phyloP scores from a whole-genome alignment of 805 yeast species.

The Sporopachydermia quercuum region DNA sequence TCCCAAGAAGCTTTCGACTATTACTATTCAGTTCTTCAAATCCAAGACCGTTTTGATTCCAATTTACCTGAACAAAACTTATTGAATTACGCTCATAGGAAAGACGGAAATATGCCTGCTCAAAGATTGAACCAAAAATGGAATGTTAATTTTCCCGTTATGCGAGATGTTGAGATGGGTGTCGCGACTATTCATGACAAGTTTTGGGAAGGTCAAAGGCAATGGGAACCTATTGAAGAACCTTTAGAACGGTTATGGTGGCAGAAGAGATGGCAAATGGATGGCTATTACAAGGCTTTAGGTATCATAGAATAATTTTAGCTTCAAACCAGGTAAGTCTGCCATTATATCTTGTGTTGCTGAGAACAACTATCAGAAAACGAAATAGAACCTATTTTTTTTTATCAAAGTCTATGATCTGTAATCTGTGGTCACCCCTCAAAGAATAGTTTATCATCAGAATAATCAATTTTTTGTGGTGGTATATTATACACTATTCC shows the following conservation, averaged over 20 bases:
- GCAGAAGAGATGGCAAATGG: constrained; percentile 1
- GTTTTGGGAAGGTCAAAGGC: constrained; percentile 4
- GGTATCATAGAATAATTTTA: constrained; percentile 1
- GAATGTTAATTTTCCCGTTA: constrained; percentile 7
- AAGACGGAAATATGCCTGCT: constrained; percentile 5
- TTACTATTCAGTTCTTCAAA: constrained; percentile 3
- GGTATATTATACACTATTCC: too few species aligned
- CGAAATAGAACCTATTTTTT: too few species aligned
- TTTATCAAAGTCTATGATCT: too few species aligned
- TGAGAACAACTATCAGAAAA: too few species aligned
- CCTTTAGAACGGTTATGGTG: background rate
- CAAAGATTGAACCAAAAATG: constrained; percentile 5
- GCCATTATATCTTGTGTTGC: too few species aligned
- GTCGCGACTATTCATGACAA: constrained; percentile 7
- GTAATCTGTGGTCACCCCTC: too few species aligned
- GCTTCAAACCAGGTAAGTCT: too few species aligned
- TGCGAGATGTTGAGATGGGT: constrained; percentile 5
- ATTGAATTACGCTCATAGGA: constrained; percentile 7
- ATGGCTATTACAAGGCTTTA: background rate
- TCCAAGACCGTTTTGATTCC: constrained; percentile 3
- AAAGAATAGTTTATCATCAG: too few species aligned
- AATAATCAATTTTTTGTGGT: too few species aligned
- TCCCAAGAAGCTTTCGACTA: constrained; percentile 3
- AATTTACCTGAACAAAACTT: constrained; percentile 7
- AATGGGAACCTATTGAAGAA: background rate